Base-by-base conservation (phyloP, 129 eudicot genomes). In the Cynara cardunculus region DNA sequence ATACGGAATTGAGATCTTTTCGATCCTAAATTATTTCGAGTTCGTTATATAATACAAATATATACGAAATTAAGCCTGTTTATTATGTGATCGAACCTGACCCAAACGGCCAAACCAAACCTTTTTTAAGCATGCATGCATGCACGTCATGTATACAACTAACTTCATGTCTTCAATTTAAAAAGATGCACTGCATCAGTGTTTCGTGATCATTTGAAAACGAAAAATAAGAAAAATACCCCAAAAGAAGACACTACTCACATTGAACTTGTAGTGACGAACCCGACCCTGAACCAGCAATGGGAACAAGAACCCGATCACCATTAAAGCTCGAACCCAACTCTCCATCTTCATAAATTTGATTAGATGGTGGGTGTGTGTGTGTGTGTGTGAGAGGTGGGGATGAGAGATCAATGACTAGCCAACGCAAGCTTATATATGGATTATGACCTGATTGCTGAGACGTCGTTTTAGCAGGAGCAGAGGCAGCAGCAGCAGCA, bases 231-330 rank as follows among this genome's bases (percentile, higher is more conserved):
- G 6, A 6, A 5, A 0, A 34, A n/a, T n/a, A n/a, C n/a, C 8
- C 39, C 39, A 34, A 34, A 34, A 34, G 39, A 6, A 34, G 59
- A 46, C 59, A 53, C 76, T 69, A 80, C 92, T 88, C 80, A 90
- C 96, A 83, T 90, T 81, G 77, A 90, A 90, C 78, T 87, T 89
- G 82, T 84, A 90, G 80, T 83, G 88, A 10, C 96, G 91, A 79
- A 91, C 83, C 16, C 83, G 81, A 85, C 78, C 83, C 59, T 91
- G 88, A 65, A 83, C 96, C 49, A 89, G 56, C 37, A 80, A 25
- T 0, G 91, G 93, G 73, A 81, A 68, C 68, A 87, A 76, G 78
- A 85, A 85, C n/a, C 84, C 85, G 16, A 83, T 69, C 62, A 88
- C 32, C 39, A 85, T 44, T 73, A 85, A 79, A 71, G 81, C 78